These are phyloP conservation scores for Pseudogymnoascus sp. DNA, from an alignment of 2,329 filamentous ascomycete genomes.

Conservation along the genomic window DNA sequence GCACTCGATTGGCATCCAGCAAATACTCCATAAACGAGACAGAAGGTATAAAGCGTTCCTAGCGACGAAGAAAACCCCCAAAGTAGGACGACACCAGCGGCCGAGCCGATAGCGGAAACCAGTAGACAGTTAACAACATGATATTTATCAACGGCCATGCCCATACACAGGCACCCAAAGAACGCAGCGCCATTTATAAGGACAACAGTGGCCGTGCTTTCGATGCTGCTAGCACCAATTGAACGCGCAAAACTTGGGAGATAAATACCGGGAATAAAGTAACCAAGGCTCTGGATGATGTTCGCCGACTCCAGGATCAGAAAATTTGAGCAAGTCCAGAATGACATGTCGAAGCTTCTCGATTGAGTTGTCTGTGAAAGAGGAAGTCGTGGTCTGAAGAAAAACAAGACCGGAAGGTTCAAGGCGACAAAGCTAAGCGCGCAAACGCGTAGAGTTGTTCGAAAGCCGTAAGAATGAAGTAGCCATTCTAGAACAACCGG, in stretches of 20 bases:
- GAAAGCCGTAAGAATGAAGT: conserved; percentile 32
- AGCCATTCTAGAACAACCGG: conserved; percentile 31
- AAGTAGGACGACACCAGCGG: conserved; percentile 38
- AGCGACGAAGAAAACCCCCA: conserved; percentile 42
- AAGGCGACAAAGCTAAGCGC: conserved; percentile 31
- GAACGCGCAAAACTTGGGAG: conserved; percentile 37
- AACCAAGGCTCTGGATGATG: conserved; percentile 41
- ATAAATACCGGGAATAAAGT: conserved; percentile 45
- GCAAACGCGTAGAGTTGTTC: conserved; percentile 31
- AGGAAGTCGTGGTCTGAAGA: conserved; percentile 35
- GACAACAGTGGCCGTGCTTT: conserved; percentile 37
- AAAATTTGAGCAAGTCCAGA: conserved; percentile 25
- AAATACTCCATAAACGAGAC: conserved; percentile 46
- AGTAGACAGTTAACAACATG: conserved; percentile 33
- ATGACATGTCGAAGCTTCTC: conserved; percentile 29
- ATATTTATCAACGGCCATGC: conserved; percentile 33
- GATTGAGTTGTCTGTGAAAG: conserved; percentile 21
- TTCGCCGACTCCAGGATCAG: conserved; percentile 39
- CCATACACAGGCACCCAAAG: conserved; percentile 30
- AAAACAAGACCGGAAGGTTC: conserved; percentile 30
- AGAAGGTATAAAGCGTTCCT: conserved; percentile 38
- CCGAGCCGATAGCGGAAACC: conserved; percentile 40
- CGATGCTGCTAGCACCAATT: conserved; percentile 18
- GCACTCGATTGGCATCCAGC: conserved; percentile 42
- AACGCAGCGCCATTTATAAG: conserved; percentile 39